These are phyloP conservation scores for Alternaria hordeiaustralica DNA, from an alignment of 2,329 filamentous ascomycete genomes.

Conservation along the genomic window DNA sequence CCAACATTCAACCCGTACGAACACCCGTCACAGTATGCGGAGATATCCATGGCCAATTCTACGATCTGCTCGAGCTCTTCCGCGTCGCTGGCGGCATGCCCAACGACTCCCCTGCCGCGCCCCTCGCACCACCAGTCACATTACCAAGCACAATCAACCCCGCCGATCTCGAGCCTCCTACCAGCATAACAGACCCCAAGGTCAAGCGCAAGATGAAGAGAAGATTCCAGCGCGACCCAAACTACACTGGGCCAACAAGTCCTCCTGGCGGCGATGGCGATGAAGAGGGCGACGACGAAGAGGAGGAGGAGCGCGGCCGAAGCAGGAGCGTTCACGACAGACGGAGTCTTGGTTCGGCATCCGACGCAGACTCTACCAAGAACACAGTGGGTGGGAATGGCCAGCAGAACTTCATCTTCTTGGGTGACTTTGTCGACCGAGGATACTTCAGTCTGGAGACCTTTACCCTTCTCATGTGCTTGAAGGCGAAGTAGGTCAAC, in stretches of 20 bases:
- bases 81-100: conserved; percentile 97
- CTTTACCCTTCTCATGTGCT: conserved; percentile 73
- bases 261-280: conserved; percentile 59
- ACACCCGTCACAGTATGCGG: conserved; percentile 97
- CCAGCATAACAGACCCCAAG: conserved; percentile 85
- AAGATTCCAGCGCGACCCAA: conserved; percentile 57
- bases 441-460: conserved; percentile 78
- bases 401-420: conserved; percentile 73
- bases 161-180: conserved; percentile 91
- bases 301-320: conserved; percentile 57
- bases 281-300: conserved; percentile 53
- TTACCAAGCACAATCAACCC: conserved; percentile 75
- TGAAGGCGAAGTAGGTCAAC: conserved; percentile 69
- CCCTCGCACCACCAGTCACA: conserved; percentile 71
- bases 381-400: conserved; percentile 58
- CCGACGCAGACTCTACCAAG: conserved; percentile 47
- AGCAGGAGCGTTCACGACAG: conserved; percentile 52
- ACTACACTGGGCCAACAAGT: conserved; percentile 60
- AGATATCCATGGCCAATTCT: conserved; percentile 98
- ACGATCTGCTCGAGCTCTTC: conserved; percentile 96
- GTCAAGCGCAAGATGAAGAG: conserved; percentile 81
- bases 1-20: conserved; percentile 97
- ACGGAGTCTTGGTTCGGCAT: conserved; percentile 51
- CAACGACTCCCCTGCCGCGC: conserved; percentile 67
- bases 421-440: conserved; percentile 74